Base-by-base conservation (phyloP, 2,329 filamentous ascomycete species). In the Grosmannia clavigera region DNA sequence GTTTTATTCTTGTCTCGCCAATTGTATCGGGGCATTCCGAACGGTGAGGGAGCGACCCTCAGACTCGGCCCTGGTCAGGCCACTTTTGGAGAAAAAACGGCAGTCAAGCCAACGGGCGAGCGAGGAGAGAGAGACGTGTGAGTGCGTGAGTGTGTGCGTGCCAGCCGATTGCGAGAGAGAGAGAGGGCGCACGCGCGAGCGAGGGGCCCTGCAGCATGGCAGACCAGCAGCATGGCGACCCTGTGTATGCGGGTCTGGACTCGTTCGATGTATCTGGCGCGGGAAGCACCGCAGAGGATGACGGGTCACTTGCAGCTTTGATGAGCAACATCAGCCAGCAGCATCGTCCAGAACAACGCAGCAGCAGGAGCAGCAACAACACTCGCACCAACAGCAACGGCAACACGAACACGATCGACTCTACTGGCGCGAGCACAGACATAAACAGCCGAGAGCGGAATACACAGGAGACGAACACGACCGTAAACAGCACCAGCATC, bases 231-330 rank as follows among this genome's bases (percentile, higher is more conserved):
- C 55, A 61, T 57, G 61, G 46, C 22, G 63, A 57, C 60, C 50
- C 57, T 25, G 58, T 52, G 55, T 63, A 59, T 62, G 63, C 64
- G 62, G 64, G 64, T 60, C 63, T 65, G 14, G 61, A 58, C 57
- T 60, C 63, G 57, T 61, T 61, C 56, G 61, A 64, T 61, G 58
- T 61, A 14, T 58, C 64, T 56, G 58, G 16, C 3, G 52, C 58
- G 14, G 50, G 40, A 12, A 38, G 57, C 19, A 48, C 56, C 4
- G 53, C 59, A 11, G 61, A 43, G 25, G 61, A 61, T 46, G 60
- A 59, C n/a, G 48, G n/a, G 29, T 60, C 60, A 16, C 54, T 63
- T 22, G 53, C 48, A 10, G 57, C 57, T 14, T 55, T 59, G 50
- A 48, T 61, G 53, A 58, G 59, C 60, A 50, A 61, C 54, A 62